Evolutionary conservation across 2,329 filamentous ascomycete species (phyloP), one percentile per base, ranked within the genome.

Genomic region (Cytospora leucostoma): DNA sequence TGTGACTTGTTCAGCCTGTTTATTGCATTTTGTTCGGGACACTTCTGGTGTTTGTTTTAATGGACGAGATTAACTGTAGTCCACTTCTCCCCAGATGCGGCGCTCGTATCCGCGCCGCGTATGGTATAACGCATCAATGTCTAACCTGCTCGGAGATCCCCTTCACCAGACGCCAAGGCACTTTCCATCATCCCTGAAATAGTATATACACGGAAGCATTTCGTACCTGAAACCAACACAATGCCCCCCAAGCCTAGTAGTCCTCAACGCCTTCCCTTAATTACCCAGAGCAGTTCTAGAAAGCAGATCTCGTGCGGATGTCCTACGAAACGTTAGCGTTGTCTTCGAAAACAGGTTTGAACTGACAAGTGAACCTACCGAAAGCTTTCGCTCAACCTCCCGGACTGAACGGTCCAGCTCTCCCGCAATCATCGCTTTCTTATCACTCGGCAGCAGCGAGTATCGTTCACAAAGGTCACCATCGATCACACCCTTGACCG

Each of bases 341-440:
- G 33, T 33, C 32, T 50, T 17, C 10, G n/a, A 37, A 17, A 5
- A 12, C 17, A 19, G 11, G 40, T 38, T 65, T 76, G 68, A 15
- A 11, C 15, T 7, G 15, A 13, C 4, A 13, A 4, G 60, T 8
- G n/a, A 59, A 75, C 81, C 73, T 72, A 83, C 83, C 65, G 91
- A 93, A 72, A 99, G 94, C 79, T 97, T 97, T 72, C 95, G 88
- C 82, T 99, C 96, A 72, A 99, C 95, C 77, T 98, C 92, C 70
- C 92, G 81, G 61, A 97, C 88, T 50, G 91, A 94, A 64, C 95
- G 88, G 76, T 98, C 95, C 69, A 98, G 77, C 76, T 98, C 94
- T 57, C 85, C 93, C 2, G 94, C 94, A 79, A 99, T 96, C 86
- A 93, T 93, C 77, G 92, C 88, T 82, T 97, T 97, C 81, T 92